Evolutionary conservation across 208 protist genomes (phyloP).

Genomic region (Phytomonas sp.): DNA sequence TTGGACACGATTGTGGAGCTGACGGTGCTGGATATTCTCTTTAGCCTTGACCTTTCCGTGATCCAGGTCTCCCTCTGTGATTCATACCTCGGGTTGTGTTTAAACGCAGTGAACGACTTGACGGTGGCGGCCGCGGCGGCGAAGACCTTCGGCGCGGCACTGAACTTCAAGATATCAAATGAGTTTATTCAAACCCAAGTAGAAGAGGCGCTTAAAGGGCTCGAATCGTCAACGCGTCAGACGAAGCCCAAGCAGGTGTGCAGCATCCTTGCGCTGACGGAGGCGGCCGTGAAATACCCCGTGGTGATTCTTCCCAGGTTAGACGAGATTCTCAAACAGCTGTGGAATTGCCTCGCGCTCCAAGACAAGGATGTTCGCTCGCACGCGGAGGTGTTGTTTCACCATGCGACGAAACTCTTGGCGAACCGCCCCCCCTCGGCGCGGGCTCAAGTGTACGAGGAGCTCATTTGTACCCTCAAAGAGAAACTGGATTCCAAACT

Average conservation of each 20-base stretch:
- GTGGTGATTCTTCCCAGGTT: slow-evolving; percentile 62
- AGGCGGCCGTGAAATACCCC: slow-evolving; percentile 53
- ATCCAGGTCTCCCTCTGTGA: slow-evolving; percentile 75
- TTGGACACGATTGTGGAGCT: slow-evolving; percentile 64
- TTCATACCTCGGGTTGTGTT: slow-evolving; percentile 71
- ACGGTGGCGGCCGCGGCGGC: slow-evolving; percentile 39
- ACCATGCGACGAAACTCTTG: slow-evolving; percentile 59
- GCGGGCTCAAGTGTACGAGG: slow-evolving; percentile 38
- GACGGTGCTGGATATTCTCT: slow-evolving; percentile 65
- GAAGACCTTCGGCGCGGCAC: slow-evolving; percentile 50
- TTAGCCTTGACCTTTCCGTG: slow-evolving; percentile 60
- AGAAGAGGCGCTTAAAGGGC: slow-evolving; percentile 53
- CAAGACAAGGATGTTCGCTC: slow-evolving; percentile 49
- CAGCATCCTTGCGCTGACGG: slow-evolving; percentile 58
- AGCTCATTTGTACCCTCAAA: slow-evolving; percentile 51
- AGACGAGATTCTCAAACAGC: slow-evolving; percentile 51
- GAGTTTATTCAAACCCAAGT: slow-evolving; percentile 63
- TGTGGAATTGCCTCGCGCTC: slow-evolving; percentile 52
- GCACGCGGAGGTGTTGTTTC: slow-evolving; percentile 50
- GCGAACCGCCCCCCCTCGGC: slow-evolving; percentile 33
- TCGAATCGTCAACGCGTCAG: slow-evolving; percentile 23
- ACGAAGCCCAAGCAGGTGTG: slow-evolving; percentile 44
- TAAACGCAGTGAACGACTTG: slow-evolving; percentile 37
- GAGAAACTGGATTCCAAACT: slow-evolving; percentile 48
- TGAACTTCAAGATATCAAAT: slow-evolving; percentile 53